phyloP scores from a whole-genome alignment of 2,329 filamentous ascomycete genomes.

The Aspergillus sp. region DNA sequence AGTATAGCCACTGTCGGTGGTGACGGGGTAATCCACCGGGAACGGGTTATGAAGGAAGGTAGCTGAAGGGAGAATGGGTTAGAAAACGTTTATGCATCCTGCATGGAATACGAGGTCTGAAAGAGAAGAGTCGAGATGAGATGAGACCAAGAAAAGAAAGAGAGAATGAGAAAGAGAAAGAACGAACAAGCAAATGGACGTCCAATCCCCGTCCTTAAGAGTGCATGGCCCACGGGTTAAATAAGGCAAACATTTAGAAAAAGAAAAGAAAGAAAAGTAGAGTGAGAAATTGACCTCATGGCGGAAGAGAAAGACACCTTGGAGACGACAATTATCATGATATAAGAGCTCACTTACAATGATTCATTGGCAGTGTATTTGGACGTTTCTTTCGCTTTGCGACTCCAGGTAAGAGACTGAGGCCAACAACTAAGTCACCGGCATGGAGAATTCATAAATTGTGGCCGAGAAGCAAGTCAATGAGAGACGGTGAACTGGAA shows the following conservation, averaged over 20 bases:
- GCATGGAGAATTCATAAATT: no score
- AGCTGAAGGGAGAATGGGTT: conserved; percentile 8
- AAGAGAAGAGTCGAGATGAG: neutral
- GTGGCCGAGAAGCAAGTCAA: no score
- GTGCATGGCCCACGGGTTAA: conserved; percentile 2
- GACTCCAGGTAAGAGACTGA: neutral
- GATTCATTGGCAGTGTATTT: neutral
- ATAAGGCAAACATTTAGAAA: conserved; percentile 3
- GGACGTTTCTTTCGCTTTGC: neutral
- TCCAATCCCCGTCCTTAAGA: conserved; percentile 10
- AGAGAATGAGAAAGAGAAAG: conserved; percentile 3
- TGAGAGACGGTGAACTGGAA: no score
- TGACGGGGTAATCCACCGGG: conserved; percentile 31
- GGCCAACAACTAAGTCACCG: neutral
- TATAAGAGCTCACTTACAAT: neutral
- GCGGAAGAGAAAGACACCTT: neutral
- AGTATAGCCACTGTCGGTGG: conserved; percentile 34
- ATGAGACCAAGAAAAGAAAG: no score
- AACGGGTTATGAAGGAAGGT: conserved; percentile 30
- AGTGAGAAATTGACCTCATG: neutral
- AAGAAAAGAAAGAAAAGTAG: conserved; percentile 4
- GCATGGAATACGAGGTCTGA: neutral
- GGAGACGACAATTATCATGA: no score
- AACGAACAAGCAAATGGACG: conserved; percentile 7
- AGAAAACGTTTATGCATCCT: no score